phyloP scores from a whole-genome alignment of 257 asterid genomes.

The Petunia secreta region DNA sequence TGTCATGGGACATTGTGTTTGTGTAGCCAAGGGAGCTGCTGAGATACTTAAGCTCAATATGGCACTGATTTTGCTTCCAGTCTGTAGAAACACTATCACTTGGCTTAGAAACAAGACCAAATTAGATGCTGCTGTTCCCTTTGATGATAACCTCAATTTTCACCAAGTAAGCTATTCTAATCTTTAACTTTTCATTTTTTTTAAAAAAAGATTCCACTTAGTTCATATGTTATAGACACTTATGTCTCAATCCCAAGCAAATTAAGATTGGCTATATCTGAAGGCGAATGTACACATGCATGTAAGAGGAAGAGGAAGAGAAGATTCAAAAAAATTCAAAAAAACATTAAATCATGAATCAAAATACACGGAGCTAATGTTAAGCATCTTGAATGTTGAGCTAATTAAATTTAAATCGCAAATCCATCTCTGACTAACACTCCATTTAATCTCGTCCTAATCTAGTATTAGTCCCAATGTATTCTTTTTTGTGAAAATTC shows the following conservation, averaged over 20 bases:
- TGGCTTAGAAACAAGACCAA: constrained; percentile 87
- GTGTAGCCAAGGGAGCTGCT: constrained; percentile 93
- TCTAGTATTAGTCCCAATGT: background rate
- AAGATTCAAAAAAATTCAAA: no score
- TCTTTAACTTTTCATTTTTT: background rate
- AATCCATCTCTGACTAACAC: background rate
- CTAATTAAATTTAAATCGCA: no score
- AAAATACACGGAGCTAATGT: no score
- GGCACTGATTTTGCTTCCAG: constrained; percentile 83
- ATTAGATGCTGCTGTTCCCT: constrained; percentile 66
- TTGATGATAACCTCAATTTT: constrained; percentile 82
- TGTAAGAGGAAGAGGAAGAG: no score
- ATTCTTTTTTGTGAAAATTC: background rate
- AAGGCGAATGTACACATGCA: no score
- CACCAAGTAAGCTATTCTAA: constrained; percentile 55
- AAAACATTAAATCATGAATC: no score
- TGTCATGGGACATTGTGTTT: constrained; percentile 85
- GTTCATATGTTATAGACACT: background rate
- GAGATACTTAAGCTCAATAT: constrained; percentile 91
- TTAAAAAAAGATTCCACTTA: background rate
- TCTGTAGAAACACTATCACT: constrained; percentile 85
- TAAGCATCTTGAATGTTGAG: no score
- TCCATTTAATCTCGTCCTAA: background rate
- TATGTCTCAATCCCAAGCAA: background rate
- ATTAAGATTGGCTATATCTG: background rate